phyloP scores from a whole-genome alignment of 2,329 filamentous ascomycete genomes.

The Pestalotiopsis sp. region DNA sequence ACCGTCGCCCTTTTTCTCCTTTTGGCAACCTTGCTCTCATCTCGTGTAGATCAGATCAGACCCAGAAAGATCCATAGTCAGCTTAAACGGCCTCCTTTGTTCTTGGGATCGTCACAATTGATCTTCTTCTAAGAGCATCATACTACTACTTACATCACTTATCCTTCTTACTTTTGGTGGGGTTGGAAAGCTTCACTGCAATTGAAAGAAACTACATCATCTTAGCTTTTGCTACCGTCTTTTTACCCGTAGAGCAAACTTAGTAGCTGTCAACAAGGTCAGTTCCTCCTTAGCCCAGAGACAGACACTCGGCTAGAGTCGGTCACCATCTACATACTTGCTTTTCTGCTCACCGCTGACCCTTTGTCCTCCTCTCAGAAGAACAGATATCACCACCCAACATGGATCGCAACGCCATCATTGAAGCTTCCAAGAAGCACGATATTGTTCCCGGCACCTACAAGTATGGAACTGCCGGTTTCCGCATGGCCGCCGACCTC shows the following conservation, averaged over 20 bases:
- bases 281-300: not conserved
- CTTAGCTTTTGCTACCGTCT: not conserved
- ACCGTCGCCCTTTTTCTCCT: not conserved
- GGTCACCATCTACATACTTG: not conserved
- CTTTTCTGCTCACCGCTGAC: not conserved
- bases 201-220: not conserved
- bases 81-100: not conserved
- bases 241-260: not conserved
- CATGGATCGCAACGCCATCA: constrained; percentile 56
- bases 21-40: not conserved
- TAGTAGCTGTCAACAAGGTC: not conserved
- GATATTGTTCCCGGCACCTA: constrained; percentile 57
- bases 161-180: not conserved
- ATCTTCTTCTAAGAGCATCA: not conserved
- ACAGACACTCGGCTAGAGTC: not conserved
- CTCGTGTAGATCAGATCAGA: not conserved
- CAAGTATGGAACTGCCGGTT: constrained; percentile 69
- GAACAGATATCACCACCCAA: constrained; percentile 18
- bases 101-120: not conserved
- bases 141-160: not conserved
- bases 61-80: not conserved
- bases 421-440: constrained; percentile 64
- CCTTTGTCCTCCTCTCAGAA: not conserved
- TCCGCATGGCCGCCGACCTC: constrained; percentile 73
- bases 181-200: not conserved